These are phyloP conservation scores for Allium sativum DNA, from an alignment of 106 monocot genomes.

Conservation along the genomic window DNA sequence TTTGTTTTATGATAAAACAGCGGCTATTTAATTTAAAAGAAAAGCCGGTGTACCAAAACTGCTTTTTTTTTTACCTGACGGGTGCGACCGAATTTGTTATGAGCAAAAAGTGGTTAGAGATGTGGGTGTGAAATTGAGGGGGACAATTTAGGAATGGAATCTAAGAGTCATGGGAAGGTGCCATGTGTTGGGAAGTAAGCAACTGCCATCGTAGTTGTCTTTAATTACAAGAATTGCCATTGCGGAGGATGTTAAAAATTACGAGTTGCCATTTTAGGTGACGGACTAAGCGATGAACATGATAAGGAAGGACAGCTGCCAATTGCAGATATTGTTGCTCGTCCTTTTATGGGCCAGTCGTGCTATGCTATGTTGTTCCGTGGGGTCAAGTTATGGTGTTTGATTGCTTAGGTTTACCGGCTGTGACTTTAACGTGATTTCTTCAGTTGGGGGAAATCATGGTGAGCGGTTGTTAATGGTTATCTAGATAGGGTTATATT, in stretches of 20 bases:
- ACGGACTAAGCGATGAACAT: not conserved
- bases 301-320: not conserved
- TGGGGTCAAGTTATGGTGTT: not conserved
- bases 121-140: not conserved
- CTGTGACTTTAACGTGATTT: not conserved
- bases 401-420: not conserved
- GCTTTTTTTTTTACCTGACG: not conserved
- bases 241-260: not conserved
- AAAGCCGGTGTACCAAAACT: not conserved
- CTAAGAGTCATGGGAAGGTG: not conserved
- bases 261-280: constrained; percentile 7
- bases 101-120: not conserved
- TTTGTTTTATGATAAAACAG: not conserved
- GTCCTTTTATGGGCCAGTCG: not conserved
- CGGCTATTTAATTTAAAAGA: not conserved
- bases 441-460: not conserved
- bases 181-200: not conserved
- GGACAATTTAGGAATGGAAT: not conserved
- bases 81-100: not conserved
- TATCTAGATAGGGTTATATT: not conserved
- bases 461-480: not conserved
- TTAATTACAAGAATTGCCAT: not conserved
- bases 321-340: not conserved
- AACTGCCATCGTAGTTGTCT: not conserved
- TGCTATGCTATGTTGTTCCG: not conserved